phyloP scores from a whole-genome alignment of 768 basidiomycete genomes.

The Floccularia luteovirens region DNA sequence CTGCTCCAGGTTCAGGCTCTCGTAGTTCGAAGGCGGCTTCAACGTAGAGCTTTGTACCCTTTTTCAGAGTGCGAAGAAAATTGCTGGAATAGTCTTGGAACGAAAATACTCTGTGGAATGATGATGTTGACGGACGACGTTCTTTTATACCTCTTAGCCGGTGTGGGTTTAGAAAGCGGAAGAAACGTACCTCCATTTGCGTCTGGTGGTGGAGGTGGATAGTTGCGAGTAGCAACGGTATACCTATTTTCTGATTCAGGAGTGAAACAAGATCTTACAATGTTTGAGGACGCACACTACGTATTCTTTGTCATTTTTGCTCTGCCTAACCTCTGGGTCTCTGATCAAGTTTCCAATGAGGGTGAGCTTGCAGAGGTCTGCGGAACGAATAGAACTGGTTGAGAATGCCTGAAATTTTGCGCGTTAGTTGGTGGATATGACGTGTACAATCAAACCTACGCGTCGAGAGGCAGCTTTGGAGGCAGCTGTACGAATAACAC shows the following conservation, averaged over 20 bases:
- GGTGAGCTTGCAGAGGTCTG: slow-evolving; percentile 68
- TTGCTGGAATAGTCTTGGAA: slow-evolving; percentile 57
- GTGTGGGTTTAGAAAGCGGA: neutral
- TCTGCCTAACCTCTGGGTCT: slow-evolving; percentile 63
- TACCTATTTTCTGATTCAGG: slow-evolving; percentile 40
- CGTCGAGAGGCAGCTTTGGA: slow-evolving; percentile 32
- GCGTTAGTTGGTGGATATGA: too few relatives aligned
- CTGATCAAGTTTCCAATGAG: slow-evolving; percentile 69
- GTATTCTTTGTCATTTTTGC: slow-evolving; percentile 74
- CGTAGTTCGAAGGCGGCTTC: slow-evolving; percentile 75
- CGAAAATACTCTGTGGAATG: slow-evolving; percentile 74
- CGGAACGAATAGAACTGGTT: slow-evolving; percentile 40
- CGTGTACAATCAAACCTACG: too few relatives aligned
- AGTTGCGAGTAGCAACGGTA: slow-evolving; percentile 67
- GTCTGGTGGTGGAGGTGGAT: slow-evolving; percentile 44
- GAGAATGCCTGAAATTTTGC: slow-evolving; percentile 80
- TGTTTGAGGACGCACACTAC: slow-evolving; percentile 53
- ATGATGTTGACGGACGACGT: slow-evolving; percentile 42
- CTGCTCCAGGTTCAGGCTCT: slow-evolving; percentile 60
- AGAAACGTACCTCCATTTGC: slow-evolving; percentile 51
- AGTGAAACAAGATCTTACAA: neutral
- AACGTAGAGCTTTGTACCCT: slow-evolving; percentile 73
- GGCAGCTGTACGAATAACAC: slow-evolving; percentile 35
- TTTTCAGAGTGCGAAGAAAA: slow-evolving; percentile 56
- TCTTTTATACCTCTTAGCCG: too few relatives aligned